These are phyloP conservation scores for Bolboschoenoplectus hybrid DNA, from an alignment of 202 grass and related monocot genomes.

Conservation along the genomic window DNA sequence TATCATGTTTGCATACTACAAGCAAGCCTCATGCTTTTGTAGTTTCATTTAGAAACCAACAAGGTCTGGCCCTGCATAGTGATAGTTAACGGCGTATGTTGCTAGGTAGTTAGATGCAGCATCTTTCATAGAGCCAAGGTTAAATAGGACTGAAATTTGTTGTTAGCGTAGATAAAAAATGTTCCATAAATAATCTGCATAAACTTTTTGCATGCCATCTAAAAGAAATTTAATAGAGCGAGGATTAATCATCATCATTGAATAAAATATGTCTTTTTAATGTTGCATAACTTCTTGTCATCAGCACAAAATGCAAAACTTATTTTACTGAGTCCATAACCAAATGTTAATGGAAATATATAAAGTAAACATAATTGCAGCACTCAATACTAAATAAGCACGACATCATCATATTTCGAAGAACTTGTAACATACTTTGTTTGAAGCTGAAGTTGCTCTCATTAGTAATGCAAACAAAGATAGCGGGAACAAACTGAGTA, in stretches of 20 bases:
- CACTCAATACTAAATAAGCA: neutral
- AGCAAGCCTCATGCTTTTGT: neutral
- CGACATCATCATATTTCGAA: conserved; percentile 7
- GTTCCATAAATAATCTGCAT: conserved; percentile 4
- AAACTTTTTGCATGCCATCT: neutral
- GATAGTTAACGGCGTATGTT: neutral
- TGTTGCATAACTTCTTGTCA: conserved; percentile 1
- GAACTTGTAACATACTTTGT: neutral
- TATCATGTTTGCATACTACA: neutral
- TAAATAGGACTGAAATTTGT: neutral
- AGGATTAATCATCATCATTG: neutral
- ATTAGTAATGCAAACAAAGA: neutral
- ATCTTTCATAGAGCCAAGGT: neutral
- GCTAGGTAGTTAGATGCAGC: neutral
- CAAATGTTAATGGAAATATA: neutral
- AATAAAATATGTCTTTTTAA: neutral
- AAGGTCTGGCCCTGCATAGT: neutral
- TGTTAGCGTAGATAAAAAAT: neutral
- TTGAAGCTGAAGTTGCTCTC: conserved; percentile 21
- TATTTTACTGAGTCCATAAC: neutral
- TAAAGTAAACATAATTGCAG: neutral
- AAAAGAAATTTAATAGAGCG: neutral
- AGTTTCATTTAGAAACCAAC: neutral
- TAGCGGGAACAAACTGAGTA: neutral
- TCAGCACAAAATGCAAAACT: neutral